A percentile compares a stretch with the other conserved stretches of the same genome.
phyloP scores from a whole-genome alignment of 192 early-diverging fungal genomes.

The Gonapodya prolifera region DNA sequence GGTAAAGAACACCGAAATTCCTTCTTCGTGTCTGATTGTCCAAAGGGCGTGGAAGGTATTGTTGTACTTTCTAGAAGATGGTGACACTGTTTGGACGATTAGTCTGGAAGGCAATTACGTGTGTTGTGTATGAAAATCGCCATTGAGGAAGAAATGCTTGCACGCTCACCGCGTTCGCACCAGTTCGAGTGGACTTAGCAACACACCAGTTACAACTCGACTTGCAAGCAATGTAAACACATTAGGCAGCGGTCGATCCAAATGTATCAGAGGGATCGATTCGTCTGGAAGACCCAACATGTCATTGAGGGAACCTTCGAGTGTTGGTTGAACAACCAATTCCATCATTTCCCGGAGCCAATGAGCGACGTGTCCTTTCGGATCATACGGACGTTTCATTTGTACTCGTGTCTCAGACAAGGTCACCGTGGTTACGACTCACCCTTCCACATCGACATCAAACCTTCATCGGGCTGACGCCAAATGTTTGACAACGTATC shows the following conservation, averaged over 20 bases:
- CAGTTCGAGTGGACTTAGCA: constrained; percentile 83
- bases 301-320: constrained; percentile 84
- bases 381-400: not conserved
- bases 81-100: constrained; percentile 68
- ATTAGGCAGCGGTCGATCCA: constrained; percentile 44
- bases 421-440: not conserved
- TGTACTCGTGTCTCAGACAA: not conserved
- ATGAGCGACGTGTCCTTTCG: constrained; percentile 57
- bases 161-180: constrained; percentile 61
- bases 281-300: constrained; percentile 84
- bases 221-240: constrained; percentile 60
- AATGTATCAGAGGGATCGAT: constrained; percentile 39
- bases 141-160: not conserved
- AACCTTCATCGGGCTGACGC: constrained; percentile 26
- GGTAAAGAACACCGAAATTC: constrained; percentile 60
- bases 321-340: constrained; percentile 62
- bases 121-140: not conserved
- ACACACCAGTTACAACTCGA: constrained; percentile 58
- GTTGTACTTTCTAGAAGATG: constrained; percentile 64
- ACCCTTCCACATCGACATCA: constrained; percentile 42
- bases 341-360: constrained; percentile 66
- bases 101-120: constrained; percentile 28
- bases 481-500: constrained; percentile 13
- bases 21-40: constrained; percentile 68
- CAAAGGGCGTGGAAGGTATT: constrained; percentile 64